Evolutionary conservation across 192 early-diverging fungal genomes (phyloP), one percentile per base, ranked within the genome.

Genomic region (Gaertneriomyces semiglobifer): DNA sequence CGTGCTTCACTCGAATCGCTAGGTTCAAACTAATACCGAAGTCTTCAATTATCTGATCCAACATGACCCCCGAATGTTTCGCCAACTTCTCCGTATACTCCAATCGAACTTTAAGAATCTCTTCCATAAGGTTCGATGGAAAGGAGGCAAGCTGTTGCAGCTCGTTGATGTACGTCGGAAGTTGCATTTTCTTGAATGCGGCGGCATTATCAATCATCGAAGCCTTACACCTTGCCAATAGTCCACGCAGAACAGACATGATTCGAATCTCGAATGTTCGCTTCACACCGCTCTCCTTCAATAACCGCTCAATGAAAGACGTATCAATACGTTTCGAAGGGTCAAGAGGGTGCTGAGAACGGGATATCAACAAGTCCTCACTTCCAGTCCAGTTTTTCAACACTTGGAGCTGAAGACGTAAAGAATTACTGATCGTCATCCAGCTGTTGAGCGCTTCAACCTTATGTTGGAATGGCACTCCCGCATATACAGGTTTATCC

Each of bases 371-470:
- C 10, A 89, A 67, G 47, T 78, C 79, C 19, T 87, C 87, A 46
- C 86, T 90, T 33, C 88, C 90, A 4, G 90, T 92, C 92, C 92
- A 94, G 54, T 88, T 83, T 62, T 86, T 81, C 38, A 94, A 75
- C 73, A 94, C 90, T 58, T 79, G 83, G 63, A 84, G 74, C 60
- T 93, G 88, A 33, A 86, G 84, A 38, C 84, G 79, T 18, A 94
- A 74, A 43, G 85, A 84, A 48, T 85, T 85, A 19, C 84, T 85
- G 4, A 90, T 75, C 45, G 89, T 88, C 52, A 86, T 77, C 88
- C 90, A 94, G 9, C 90, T 82, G 53, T 81, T 89, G 6, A 94
- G 76, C 1, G 89, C 89, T 69, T 86, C 82, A 42, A 91, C 64
- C 54, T 85, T 88, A 5, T 74, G 70, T 66, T 92, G 88, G 63